Percentiles rank a stretch among this genome's conserved stretches.
Evolutionary conservation across 495 filamentous ascomycete genomes (phyloP).

Genomic region (Aspergillus homomorphus): DNA sequence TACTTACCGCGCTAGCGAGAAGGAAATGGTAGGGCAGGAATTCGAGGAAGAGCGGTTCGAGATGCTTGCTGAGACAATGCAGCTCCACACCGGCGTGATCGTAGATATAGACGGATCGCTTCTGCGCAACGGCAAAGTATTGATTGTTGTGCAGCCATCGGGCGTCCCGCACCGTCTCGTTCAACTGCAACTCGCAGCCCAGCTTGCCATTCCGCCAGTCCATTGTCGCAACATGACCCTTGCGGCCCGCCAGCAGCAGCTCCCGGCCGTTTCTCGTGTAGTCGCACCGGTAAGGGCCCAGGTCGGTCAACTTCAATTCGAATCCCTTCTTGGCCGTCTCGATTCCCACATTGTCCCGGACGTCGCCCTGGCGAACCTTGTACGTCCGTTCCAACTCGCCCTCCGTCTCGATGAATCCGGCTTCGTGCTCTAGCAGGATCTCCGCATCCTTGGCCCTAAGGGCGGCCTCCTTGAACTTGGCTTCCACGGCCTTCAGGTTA

Average conservation of each 20-base stretch:
- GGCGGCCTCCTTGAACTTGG: conserved; percentile 74
- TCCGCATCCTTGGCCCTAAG: conserved; percentile 89
- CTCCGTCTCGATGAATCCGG: conserved; percentile 86
- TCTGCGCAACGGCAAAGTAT: conserved; percentile 95
- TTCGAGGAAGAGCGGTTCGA: conserved; percentile 92
- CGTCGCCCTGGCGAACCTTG: conserved; percentile 86
- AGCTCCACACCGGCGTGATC: conserved; percentile 84
- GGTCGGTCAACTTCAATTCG: conserved; percentile 74
- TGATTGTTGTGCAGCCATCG: conserved; percentile 96
- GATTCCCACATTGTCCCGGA: conserved; percentile 66
- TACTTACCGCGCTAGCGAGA: conserved; percentile 73
- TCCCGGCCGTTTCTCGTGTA: conserved; percentile 87
- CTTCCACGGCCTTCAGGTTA: conserved; percentile 73
- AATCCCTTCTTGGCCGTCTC: conserved; percentile 90
- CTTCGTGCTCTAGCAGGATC: conserved; percentile 84
- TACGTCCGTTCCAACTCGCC: conserved; percentile 85
- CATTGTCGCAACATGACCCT: conserved; percentile 94
- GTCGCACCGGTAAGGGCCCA: conserved; percentile 84
- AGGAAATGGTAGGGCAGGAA: conserved; percentile 97
- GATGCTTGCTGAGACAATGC: conserved; percentile 82
- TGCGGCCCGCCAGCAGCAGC: conserved; percentile 79
- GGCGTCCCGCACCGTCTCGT: conserved; percentile 84
- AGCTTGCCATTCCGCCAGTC: conserved; percentile 93
- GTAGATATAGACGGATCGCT: conserved; percentile 96
- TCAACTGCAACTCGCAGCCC: conserved; percentile 84